Evolutionary conservation across 192 early-diverging fungal genomes (phyloP).

Genomic region (Podila epigama): DNA sequence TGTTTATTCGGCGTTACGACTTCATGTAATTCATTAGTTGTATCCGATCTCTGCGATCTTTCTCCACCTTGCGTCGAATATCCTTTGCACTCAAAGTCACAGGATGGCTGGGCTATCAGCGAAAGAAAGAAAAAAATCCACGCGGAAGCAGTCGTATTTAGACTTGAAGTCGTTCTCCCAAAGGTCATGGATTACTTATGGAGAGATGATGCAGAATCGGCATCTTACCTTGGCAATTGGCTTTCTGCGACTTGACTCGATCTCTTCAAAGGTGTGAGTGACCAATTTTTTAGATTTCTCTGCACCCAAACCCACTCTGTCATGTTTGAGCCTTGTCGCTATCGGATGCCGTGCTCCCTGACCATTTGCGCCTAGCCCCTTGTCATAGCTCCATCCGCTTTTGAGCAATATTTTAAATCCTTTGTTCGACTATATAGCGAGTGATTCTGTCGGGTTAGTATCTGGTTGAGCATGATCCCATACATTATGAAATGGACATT

Average conservation of each 20-base stretch:
- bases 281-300: slow-evolving; percentile 17
- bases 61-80: slow-evolving; percentile 29
- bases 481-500: neutral
- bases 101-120: slow-evolving; percentile 20
- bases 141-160: too few relatives aligned
- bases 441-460: neutral
- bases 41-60: slow-evolving; percentile 37
- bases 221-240: slow-evolving; percentile 21
- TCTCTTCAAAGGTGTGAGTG: slow-evolving; percentile 30
- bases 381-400: slow-evolving; percentile 61
- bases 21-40: slow-evolving; percentile 51
- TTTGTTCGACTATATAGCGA: slow-evolving; percentile 24
- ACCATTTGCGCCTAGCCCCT: slow-evolving; percentile 53
- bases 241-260: slow-evolving; percentile 25
- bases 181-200: too few relatives aligned
- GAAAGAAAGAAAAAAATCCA: neutral
- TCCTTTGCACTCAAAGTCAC: slow-evolving; percentile 38
- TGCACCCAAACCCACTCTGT: slow-evolving; percentile 53
- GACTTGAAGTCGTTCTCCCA: too few relatives aligned
- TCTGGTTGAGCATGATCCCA: neutral
- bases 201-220: neutral
- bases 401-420: slow-evolving; percentile 56
- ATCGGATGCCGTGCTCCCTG: slow-evolving; percentile 56
- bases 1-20: neutral
- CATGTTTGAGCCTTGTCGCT: slow-evolving; percentile 53